A percentile compares a stretch with the other conserved stretches of the same genome.
phyloP scores from a whole-genome alignment of 2,329 filamentous ascomycete species.

The Neofusicoccum cordaticola region DNA sequence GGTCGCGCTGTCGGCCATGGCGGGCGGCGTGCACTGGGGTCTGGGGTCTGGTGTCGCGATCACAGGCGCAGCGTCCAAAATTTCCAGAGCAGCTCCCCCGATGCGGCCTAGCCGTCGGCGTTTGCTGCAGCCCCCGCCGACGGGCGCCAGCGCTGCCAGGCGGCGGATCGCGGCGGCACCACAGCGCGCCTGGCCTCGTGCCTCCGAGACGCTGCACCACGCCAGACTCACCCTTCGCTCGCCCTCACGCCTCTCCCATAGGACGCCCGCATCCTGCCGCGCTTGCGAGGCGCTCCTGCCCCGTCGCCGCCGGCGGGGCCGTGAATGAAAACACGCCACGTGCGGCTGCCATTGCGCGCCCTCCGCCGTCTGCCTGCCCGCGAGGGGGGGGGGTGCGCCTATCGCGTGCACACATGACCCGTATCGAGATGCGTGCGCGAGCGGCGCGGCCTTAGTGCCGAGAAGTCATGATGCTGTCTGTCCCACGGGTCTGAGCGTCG shows the following conservation, averaged over 20 bases:
- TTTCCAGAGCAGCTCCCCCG: conserved; percentile 13
- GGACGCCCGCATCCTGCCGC: neutral
- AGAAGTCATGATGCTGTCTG: neutral
- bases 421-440: neutral
- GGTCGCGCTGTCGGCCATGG: conserved; percentile 5
- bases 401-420: conserved; percentile 1
- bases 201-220: neutral
- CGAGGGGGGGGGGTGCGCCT: too few relatives aligned
- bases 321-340: conserved; percentile 11
- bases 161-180: conserved; percentile 3
- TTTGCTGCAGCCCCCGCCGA: conserved; percentile 8
- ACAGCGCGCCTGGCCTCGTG: neutral
- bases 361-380: neutral
- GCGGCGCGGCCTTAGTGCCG: neutral
- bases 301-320: neutral
- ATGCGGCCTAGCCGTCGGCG: conserved; percentile 14
- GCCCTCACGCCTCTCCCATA: neutral
- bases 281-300: neutral
- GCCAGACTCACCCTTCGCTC: neutral
- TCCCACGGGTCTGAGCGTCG: conserved; percentile 10
- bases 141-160: neutral
- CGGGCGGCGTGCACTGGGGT: neutral
- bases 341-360: neutral
- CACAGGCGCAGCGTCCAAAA: conserved; percentile 4
- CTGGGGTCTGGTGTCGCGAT: neutral